Conservation (phyloP, 352 stramenopile species). For the Phytophthora litchii region DNA sequence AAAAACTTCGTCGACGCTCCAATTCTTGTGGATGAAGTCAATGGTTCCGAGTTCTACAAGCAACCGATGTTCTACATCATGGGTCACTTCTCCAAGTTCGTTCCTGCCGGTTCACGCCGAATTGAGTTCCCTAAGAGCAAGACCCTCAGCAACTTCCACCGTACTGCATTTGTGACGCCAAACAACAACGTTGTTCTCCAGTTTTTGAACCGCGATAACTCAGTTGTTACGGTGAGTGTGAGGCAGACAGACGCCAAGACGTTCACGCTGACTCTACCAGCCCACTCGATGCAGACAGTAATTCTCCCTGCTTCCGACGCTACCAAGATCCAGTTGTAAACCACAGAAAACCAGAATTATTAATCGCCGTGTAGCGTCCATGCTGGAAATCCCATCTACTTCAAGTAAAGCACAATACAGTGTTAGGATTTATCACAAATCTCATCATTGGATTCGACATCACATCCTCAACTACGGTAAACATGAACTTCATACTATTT, state of each 20-base stretch:
- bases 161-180: conserved; percentile 55
- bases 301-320: conserved; percentile 35
- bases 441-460: no score
- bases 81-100: conserved; percentile 65
- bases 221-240: conserved; percentile 31
- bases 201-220: conserved; percentile 48
- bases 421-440: no score
- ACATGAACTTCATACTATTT: no score
- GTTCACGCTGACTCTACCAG: conserved; percentile 26
- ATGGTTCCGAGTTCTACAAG: conserved; percentile 55
- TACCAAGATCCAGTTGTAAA: conserved; percentile 31
- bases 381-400: conserved; percentile 8
- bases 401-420: no score
- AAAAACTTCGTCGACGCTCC: conserved; percentile 68
- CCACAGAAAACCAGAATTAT: conserved; percentile 1
- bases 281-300: conserved; percentile 34
- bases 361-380: conserved; percentile 6
- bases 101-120: conserved; percentile 50
- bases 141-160: conserved; percentile 40
- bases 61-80: conserved; percentile 72
- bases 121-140: conserved; percentile 47
- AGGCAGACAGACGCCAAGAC: conserved; percentile 29
- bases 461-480: no score
- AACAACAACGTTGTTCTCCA: conserved; percentile 50
- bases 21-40: conserved; percentile 54